These are phyloP conservation scores for Pythium aquatile DNA, from an alignment of 352 stramenopile genomes.

Conservation along the genomic window DNA sequence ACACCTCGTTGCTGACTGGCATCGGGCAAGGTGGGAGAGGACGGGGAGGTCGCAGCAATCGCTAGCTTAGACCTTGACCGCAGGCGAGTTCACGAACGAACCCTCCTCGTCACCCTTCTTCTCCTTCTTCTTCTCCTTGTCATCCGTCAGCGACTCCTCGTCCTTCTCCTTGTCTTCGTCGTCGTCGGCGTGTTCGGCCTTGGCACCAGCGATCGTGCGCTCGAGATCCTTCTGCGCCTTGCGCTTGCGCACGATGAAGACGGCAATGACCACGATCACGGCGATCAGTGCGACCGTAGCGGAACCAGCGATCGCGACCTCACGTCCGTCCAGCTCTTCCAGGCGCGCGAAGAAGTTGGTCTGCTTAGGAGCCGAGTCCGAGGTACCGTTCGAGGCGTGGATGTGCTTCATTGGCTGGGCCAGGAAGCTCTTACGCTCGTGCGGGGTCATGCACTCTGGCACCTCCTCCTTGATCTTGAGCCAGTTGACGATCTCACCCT, in stretches of 20 bases:
- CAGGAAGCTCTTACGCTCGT: conserved; percentile 78
- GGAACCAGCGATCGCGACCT: conserved; percentile 65
- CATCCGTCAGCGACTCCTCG: conserved; percentile 55
- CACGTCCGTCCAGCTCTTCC: conserved; percentile 59
- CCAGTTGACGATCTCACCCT: conserved; percentile 86
- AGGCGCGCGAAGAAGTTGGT: conserved; percentile 70
- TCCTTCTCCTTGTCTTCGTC: conserved; percentile 64
- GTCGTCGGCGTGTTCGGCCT: conserved; percentile 61
- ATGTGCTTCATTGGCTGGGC: conserved; percentile 87
- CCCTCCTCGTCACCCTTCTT: conserved; percentile 66
- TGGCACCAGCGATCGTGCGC: conserved; percentile 77
- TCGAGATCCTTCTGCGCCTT: conserved; percentile 79
- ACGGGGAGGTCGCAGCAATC: neutral
- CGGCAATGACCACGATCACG: conserved; percentile 58
- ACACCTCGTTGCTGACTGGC: neutral
- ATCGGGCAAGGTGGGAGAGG: neutral
- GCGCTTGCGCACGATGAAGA: conserved; percentile 75
- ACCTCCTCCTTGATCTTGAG: conserved; percentile 79
- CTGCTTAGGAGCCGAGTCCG: conserved; percentile 39
- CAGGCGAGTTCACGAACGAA: conserved; percentile 83
- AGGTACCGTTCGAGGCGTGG: conserved; percentile 65
- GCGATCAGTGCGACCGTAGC: conserved; percentile 62
- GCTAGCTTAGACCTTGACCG: conserved; percentile 45
- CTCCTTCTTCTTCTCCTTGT: conserved; percentile 73
- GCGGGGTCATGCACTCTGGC: conserved; percentile 80